Conservation (phyloP, 2,329 filamentous ascomycete species). For the Lecanicillium sp. region DNA sequence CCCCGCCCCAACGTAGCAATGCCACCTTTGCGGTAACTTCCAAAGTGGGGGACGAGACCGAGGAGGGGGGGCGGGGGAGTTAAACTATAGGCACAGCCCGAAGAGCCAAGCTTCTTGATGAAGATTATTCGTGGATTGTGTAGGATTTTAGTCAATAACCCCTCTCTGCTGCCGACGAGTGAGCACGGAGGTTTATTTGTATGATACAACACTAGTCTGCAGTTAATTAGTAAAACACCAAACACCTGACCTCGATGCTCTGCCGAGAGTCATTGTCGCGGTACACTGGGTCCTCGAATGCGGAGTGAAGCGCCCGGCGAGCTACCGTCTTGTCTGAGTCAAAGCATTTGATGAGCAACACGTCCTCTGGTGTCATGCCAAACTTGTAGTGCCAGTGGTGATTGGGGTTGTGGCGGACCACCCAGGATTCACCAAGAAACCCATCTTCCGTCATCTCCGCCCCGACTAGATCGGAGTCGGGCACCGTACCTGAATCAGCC, state of each 20-base stretch:
- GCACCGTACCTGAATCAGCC: slow-evolving; percentile 40
- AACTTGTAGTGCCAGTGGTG: slow-evolving; percentile 47
- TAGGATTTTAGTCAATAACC: no score
- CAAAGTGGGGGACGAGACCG: no score
- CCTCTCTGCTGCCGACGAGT: no score
- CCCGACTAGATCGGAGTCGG: slow-evolving; percentile 41
- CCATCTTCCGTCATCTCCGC: slow-evolving; percentile 41
- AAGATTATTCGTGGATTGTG: no score
- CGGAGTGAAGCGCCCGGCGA: slow-evolving; percentile 42
- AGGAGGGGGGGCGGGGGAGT: no score
- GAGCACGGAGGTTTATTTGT: no score
- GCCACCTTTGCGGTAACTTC: no score
- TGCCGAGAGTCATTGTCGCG: slow-evolving; percentile 47
- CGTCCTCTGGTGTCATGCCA: slow-evolving; percentile 42
- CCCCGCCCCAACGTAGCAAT: no score
- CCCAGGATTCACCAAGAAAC: slow-evolving; percentile 39
- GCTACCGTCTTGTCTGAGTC: slow-evolving; percentile 51
- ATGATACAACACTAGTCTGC: no score
- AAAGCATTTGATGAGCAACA: slow-evolving; percentile 53
- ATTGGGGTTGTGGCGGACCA: slow-evolving; percentile 28
- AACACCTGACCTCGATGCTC: slow-evolving; percentile 56
- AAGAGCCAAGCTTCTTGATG: no score
- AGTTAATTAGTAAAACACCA: slow-evolving; percentile 53
- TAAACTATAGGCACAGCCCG: no score
- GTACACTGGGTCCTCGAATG: slow-evolving; percentile 43